These are phyloP conservation scores for Yamadazyma dendronema DNA, from an alignment of 1,139 yeast species.

Conservation along the genomic window DNA sequence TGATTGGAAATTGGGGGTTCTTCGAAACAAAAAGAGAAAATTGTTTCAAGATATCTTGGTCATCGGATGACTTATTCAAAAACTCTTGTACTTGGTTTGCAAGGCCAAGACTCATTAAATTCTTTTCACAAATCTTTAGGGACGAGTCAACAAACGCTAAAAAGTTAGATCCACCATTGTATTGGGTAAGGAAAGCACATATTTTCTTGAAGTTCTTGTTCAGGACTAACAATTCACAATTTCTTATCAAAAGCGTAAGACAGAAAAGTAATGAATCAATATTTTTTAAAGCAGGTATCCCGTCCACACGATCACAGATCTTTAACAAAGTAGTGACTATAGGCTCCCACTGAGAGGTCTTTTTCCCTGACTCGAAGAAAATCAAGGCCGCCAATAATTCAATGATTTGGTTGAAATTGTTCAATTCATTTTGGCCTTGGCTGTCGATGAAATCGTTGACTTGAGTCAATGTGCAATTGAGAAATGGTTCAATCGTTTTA, in stretches of 20 bases:
- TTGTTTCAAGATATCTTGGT: slow-evolving; percentile 9
- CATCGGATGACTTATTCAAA: slow-evolving; percentile 29
- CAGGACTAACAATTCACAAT: slow-evolving; percentile 51
- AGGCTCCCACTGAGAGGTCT: slow-evolving; percentile 47
- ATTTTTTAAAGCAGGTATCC: slow-evolving; percentile 9
- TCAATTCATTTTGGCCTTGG: slow-evolving; percentile 13
- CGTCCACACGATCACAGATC: slow-evolving; percentile 1
- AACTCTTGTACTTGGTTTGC: slow-evolving; percentile 48
- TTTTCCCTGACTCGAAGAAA: slow-evolving; percentile 70
- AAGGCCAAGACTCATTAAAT: slow-evolving; percentile 46
- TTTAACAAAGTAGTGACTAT: slow-evolving; percentile 16
- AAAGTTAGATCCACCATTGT: slow-evolving; percentile 36
- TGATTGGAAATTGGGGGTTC: slow-evolving; percentile 8
- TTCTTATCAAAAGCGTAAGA: slow-evolving; percentile 54
- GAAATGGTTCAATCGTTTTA: slow-evolving; percentile 52
- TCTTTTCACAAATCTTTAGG: slow-evolving; percentile 41
- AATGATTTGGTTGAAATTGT: slow-evolving; percentile 14
- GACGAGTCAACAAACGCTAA: slow-evolving; percentile 51
- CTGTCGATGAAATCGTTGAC: slow-evolving; percentile 16
- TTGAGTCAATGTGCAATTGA: slow-evolving; percentile 24
- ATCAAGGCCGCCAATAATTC: slow-evolving; percentile 42
- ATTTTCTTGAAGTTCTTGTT: slow-evolving; percentile 47
- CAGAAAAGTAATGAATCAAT: slow-evolving; percentile 39
- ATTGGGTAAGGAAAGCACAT: slow-evolving; percentile 31
- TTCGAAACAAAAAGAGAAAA: slow-evolving; percentile 13